Evolutionary conservation across 176 grass and related monocot genomes (phyloP).

Genomic region (Musa itinerans): DNA sequence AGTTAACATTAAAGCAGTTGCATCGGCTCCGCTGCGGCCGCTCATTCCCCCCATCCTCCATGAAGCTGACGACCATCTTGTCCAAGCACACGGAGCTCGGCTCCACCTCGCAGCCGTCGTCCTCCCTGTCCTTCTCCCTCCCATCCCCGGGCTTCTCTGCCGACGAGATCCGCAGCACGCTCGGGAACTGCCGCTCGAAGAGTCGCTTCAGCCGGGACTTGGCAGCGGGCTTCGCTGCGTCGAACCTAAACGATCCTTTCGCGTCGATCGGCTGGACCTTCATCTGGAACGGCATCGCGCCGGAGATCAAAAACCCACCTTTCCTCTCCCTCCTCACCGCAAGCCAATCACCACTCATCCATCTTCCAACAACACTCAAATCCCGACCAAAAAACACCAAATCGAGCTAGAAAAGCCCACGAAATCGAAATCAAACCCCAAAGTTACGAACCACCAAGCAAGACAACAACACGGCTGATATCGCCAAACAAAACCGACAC

Average conservation of each 20-base stretch:
- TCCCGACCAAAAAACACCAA: neutral
- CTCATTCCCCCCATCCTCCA: conserved; percentile 48
- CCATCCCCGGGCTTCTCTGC: conserved; percentile 38
- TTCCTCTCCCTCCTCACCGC: neutral
- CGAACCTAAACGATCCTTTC: conserved; percentile 9
- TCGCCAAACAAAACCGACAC: neutral
- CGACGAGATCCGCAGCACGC: conserved; percentile 51
- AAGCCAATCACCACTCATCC: neutral
- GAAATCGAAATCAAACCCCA: neutral
- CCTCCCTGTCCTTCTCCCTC: conserved; percentile 22
- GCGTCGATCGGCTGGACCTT: conserved; percentile 70
- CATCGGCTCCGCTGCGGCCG: conserved; percentile 50
- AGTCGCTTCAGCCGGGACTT: conserved; percentile 83
- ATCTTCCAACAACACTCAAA: neutral
- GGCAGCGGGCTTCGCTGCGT: conserved; percentile 16
- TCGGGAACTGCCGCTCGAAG: conserved; percentile 63
- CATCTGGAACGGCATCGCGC: conserved; percentile 31
- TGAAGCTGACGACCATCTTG: conserved; percentile 85
- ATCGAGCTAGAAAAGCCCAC: neutral
- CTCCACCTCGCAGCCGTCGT: conserved; percentile 37
- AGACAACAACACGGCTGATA: neutral
- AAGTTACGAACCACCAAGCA: neutral
- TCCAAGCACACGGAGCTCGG: conserved; percentile 79
- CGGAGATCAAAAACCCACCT: neutral
- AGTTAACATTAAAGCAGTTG: conserved; percentile 92